These are phyloP conservation scores for Solanum habrochaites DNA, from an alignment of 257 asterid genomes.

Conservation along the genomic window DNA sequence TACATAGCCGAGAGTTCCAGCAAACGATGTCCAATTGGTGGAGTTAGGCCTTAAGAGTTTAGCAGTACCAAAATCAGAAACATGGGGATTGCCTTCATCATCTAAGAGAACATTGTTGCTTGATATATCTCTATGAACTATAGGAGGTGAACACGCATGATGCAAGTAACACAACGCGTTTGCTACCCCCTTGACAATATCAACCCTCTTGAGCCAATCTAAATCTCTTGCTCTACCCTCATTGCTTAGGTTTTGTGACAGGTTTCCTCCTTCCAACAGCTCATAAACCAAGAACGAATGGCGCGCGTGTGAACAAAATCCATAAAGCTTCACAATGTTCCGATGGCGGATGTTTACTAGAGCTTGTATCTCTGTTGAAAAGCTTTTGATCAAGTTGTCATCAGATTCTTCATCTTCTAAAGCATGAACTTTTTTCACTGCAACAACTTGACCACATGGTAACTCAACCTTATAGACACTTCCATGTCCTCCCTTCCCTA, in stretches of 20 bases:
- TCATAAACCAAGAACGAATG: slow-evolving; percentile 22
- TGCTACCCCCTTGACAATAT: slow-evolving; percentile 22
- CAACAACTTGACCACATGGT: slow-evolving; percentile 12
- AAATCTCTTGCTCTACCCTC: slow-evolving; percentile 10
- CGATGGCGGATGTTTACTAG: slow-evolving; percentile 20
- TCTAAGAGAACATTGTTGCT: slow-evolving; percentile 25
- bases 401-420: neutral
- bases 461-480: slow-evolving; percentile 20
- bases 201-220: slow-evolving; percentile 17
- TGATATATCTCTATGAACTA: slow-evolving; percentile 33
- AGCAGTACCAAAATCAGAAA: slow-evolving; percentile 35
- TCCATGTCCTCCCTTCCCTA: slow-evolving; percentile 24
- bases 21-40: slow-evolving; percentile 18
- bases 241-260: neutral
- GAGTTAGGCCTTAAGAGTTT: slow-evolving; percentile 15
- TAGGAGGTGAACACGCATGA: slow-evolving; percentile 25
- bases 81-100: slow-evolving; percentile 15
- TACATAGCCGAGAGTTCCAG: slow-evolving; percentile 28
- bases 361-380: slow-evolving; percentile 14
- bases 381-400: neutral
- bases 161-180: slow-evolving; percentile 25
- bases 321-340: slow-evolving; percentile 24
- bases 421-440: slow-evolving; percentile 18
- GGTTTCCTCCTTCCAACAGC: slow-evolving; percentile 22
- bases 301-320: slow-evolving; percentile 15